These are phyloP conservation scores for Aphanomyces stellatus DNA, from an alignment of 352 stramenopile genomes.

Conservation along the genomic window DNA sequence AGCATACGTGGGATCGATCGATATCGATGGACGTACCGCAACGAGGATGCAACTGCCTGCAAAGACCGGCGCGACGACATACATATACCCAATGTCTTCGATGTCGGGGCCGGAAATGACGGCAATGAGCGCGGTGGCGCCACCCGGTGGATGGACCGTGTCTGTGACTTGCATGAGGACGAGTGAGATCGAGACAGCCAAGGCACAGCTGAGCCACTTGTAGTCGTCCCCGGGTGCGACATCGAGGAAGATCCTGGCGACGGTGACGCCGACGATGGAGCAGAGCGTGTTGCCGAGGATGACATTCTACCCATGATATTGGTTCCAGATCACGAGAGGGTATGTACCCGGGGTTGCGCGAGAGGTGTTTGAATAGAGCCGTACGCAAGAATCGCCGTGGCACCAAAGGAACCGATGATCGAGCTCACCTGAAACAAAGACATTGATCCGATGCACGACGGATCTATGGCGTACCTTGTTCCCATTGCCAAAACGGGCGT, in stretches of 20 bases:
- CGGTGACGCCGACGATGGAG: conserved; percentile 24
- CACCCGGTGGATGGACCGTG: conserved; percentile 28
- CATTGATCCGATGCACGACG: not conserved
- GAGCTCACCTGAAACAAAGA: conserved; percentile 13
- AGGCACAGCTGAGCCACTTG: conserved; percentile 21
- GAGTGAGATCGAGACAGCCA: conserved; percentile 25
- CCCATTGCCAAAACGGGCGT: not conserved
- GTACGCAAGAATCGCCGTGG: conserved; percentile 29
- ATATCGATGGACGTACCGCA: not conserved
- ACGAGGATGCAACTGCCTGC: conserved; percentile 22
- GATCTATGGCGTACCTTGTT: not conserved
- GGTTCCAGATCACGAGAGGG: not conserved
- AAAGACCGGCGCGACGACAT: conserved; percentile 21
- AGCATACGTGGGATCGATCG: not conserved
- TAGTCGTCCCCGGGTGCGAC: not conserved
- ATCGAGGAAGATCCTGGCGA: conserved; percentile 18
- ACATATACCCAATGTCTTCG: conserved; percentile 22
- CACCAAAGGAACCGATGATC: conserved; percentile 29
- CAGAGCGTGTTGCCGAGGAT: conserved; percentile 24
- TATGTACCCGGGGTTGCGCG: conserved; percentile 24
- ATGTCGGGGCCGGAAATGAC: conserved; percentile 21
- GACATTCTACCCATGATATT: conserved; percentile 19
- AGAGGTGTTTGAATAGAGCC: conserved; percentile 23
- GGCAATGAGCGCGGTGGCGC: conserved; percentile 26
- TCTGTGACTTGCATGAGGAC: conserved; percentile 27